Evolutionary conservation across 2,329 filamentous ascomycete species (phyloP).

Genomic region (Cladophialophora bantiana): DNA sequence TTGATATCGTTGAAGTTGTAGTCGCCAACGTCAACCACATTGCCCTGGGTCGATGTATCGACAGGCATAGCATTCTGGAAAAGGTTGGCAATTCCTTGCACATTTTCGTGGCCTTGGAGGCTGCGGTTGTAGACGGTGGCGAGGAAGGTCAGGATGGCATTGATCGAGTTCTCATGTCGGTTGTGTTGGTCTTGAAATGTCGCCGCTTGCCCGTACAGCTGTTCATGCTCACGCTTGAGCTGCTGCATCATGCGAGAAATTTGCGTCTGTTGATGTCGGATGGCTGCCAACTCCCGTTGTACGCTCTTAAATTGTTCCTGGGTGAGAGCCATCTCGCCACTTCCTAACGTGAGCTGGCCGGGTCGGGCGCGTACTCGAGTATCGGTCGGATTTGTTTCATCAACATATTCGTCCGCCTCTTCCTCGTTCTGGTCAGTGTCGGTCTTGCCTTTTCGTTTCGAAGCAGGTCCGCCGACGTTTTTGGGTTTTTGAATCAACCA

Average conservation of each 20-base stretch:
- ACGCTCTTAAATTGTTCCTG: conserved; percentile 79
- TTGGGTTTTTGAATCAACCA: conserved; percentile 98
- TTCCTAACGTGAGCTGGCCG: conserved; percentile 52
- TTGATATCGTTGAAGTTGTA: conserved; percentile 50
- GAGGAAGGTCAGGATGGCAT: conserved; percentile 95
- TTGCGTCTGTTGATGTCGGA: conserved; percentile 84
- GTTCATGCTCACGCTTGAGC: conserved; percentile 83
- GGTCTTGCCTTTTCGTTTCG: conserved; percentile 57
- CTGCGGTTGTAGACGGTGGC: conserved; percentile 96
- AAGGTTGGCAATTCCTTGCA: conserved; percentile 71
- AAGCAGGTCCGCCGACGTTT: conserved; percentile 64
- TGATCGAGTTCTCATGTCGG: conserved; percentile 98
- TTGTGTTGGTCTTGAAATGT: conserved; percentile 91
- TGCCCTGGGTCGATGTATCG: conserved; percentile 61
- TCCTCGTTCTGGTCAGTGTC: conserved; percentile 72
- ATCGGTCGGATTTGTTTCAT: conserved; percentile 48
- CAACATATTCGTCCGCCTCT: conserved; percentile 66
- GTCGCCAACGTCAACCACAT: conserved; percentile 69
- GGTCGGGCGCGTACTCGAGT: conserved; percentile 46
- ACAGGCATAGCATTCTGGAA: conserved; percentile 74
- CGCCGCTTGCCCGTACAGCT: conserved; percentile 84
- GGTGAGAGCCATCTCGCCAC: conserved; percentile 54
- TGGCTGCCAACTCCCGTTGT: conserved; percentile 77
- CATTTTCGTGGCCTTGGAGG: conserved; percentile 81
- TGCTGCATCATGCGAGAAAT: conserved; percentile 84